Percentiles rank a stretch among this genome's conserved stretches.
These are phyloP conservation scores for Cryphonectria japonica DNA, from an alignment of 2,329 filamentous ascomycete genomes.

Conservation along the genomic window DNA sequence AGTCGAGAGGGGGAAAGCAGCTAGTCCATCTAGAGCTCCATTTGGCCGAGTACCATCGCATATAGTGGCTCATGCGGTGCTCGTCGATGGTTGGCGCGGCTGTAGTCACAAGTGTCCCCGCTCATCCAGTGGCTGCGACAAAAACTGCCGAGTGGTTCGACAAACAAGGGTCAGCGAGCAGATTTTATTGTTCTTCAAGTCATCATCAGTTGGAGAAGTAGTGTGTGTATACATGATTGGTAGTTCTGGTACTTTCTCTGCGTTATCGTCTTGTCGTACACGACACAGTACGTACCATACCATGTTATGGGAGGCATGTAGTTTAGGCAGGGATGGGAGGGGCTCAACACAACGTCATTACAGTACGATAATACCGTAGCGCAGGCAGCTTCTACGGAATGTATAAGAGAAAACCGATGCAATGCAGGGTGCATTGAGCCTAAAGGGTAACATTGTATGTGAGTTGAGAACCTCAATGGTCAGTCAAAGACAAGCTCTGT, in stretches of 20 bases:
- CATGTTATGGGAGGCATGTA: not conserved
- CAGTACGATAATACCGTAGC: not conserved
- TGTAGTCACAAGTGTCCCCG: not conserved
- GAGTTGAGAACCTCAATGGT: slow-evolving; percentile 1
- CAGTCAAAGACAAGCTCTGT: not conserved
- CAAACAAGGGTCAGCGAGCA: not conserved
- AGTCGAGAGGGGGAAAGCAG: not conserved
- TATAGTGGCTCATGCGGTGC: slow-evolving; percentile 4
- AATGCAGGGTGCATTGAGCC: slow-evolving; percentile 5
- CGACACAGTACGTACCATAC: not conserved
- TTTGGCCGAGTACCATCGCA: slow-evolving; percentile 17
- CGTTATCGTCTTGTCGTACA: not conserved
- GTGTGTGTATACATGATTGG: not conserved
- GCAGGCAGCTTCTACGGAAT: not conserved
- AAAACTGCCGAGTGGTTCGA: slow-evolving; percentile 2
- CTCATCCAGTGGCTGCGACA: not conserved
- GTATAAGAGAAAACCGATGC: not conserved
- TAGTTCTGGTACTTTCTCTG: not conserved
- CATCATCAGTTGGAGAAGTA: too few species aligned
- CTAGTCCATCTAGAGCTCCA: slow-evolving; percentile 12
- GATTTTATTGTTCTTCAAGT: not conserved
- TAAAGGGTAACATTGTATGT: not conserved
- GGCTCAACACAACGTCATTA: not conserved
- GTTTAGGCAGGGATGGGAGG: too few species aligned
- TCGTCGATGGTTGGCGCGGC: slow-evolving; percentile 18